Base-by-base conservation (phyloP, 169 alveolate genomes). In the Pseudocohnilembus persalinus region DNA sequence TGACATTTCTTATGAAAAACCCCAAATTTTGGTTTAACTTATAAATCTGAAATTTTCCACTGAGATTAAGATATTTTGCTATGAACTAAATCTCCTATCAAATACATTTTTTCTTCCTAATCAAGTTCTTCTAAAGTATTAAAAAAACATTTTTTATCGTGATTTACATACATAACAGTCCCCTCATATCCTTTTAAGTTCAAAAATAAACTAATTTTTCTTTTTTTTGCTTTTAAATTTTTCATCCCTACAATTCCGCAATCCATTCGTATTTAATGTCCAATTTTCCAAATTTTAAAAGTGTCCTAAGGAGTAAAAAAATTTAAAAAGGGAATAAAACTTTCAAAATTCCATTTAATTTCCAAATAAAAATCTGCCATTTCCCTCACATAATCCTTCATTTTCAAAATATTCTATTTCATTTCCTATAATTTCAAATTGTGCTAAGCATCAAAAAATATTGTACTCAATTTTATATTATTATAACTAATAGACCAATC, bases 241-340 rank as follows among this genome's bases (percentile, higher is more conserved):
- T 81, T 86, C 77, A 84, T 80, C 27, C 90, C 90, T 6, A 86
- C 90, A 1, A 86, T 63, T 49, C 84, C 80, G 27, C 73, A 72
- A 32, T 86, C 90, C 0, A 86, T 49, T 33, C 90, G 34, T 31
- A 86, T 31, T 27, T 79, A 28, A 20, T 49, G 29, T 32, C 83
- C 87, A 0, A 72, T 32, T 75, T 86, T 86, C 83, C 87, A 86
- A 15, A 86, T 74, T 31, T 82, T 86, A 31, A 83, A 86, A 28
- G 78, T 81, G 32, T 86, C 90, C 34, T 64, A 76, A 26, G 90
- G 90, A 16, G 85, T 83, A 74, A 86, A 72, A n/a, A 80, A 78
- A 16, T 81, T 64, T 35, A 86, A 73, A 4, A 86, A 75, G 0
- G 90, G 90, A 49, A 86, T 86, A n/a, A 86, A 49, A 64, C 85